Evolutionary conservation across 306 rosid genomes (phyloP), one percentile per base, ranked within the genome.

Genomic region (Prinsepia uniflora): DNA sequence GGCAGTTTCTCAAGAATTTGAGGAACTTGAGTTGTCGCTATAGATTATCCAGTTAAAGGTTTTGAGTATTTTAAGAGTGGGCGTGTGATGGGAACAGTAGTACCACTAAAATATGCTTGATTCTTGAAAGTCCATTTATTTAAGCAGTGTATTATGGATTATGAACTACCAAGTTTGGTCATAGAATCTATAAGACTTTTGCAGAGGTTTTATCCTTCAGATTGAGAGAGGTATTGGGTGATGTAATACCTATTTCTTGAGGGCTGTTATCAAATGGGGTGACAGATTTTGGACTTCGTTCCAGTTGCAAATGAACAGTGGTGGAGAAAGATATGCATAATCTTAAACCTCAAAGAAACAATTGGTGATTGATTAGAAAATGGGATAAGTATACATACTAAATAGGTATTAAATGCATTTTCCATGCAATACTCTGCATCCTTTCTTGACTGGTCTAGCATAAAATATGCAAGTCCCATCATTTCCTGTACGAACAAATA

Each of bases 381-480:
- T 9, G 4, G 42, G 68, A 74, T 75, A 80, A 78, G 63, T 78
- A 70, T 76, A 78, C 93, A 67, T 82, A 91, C 98, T 80, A 86
- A 81, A 79, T 95, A 95, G 79, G 95, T 87, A 84, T 42, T 91
- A 75, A 95, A 87, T 64, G 99, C 97, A 85, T 86, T 91, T 81
- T 95, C 99, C 99, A 95, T 89, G 92, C 97, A 91, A 78, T 85
- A 89, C 81, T 95, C 99, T 30, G 97, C 97, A 79, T 95, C 99
- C 86, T 95, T 95, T 84, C 89, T 89, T 52, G 97, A 91, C 71
- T 95, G 99, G 70, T 91, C 99, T 80, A 79, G 77, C 91, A 95
- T 81, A 84, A 91, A 95, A 83, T 86, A 91, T 9, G 97, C 56
- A 82, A 95, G 99, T 75, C 99, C 99, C 84, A 81, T 89, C 97